Evolutionary conservation across 2,329 filamentous ascomycete genomes (phyloP).

Genomic region (Albifimbria verrucaria): DNA sequence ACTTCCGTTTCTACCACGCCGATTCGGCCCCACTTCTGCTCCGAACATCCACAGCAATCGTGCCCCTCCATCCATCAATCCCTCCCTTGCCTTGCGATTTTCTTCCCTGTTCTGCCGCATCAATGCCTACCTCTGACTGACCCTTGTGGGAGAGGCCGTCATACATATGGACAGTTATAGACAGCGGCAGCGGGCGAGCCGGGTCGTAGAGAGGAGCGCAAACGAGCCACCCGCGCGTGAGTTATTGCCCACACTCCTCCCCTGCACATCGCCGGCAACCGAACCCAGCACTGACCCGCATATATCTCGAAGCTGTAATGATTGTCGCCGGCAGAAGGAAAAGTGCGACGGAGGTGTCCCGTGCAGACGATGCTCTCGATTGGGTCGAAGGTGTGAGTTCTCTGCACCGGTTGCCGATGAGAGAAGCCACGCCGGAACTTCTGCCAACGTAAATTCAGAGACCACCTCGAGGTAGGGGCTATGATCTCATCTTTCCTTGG

Average conservation of each 20-base stretch:
- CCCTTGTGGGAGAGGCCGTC: too few relatives aligned
- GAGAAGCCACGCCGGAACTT: conserved; percentile 10
- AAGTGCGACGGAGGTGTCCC: conserved; percentile 56
- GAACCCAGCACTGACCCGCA: not conserved
- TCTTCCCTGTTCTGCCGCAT: too few relatives aligned
- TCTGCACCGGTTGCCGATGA: conserved; percentile 30
- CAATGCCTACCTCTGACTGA: too few relatives aligned
- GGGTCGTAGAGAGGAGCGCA: conserved; percentile 24
- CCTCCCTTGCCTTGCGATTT: too few relatives aligned
- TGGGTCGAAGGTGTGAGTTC: conserved; percentile 49
- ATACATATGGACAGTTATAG: not conserved
- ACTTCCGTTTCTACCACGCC: too few relatives aligned
- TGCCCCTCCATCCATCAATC: too few relatives aligned
- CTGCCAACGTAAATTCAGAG: conserved; percentile 9
- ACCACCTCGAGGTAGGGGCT: conserved; percentile 15
- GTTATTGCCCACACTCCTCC: conserved; percentile 6
- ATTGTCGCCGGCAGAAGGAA: conserved; percentile 52
- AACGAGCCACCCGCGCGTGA: conserved; percentile 24
- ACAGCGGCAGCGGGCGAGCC: conserved; percentile 15
- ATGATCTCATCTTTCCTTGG: not conserved
- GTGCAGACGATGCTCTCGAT: conserved; percentile 48
- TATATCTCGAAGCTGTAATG: conserved; percentile 41
- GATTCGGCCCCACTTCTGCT: too few relatives aligned
- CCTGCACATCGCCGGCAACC: not conserved
- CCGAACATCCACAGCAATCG: too few relatives aligned